These are phyloP conservation scores for Crotalaria pallida DNA, from an alignment of 306 rosid species.

Conservation along the genomic window DNA sequence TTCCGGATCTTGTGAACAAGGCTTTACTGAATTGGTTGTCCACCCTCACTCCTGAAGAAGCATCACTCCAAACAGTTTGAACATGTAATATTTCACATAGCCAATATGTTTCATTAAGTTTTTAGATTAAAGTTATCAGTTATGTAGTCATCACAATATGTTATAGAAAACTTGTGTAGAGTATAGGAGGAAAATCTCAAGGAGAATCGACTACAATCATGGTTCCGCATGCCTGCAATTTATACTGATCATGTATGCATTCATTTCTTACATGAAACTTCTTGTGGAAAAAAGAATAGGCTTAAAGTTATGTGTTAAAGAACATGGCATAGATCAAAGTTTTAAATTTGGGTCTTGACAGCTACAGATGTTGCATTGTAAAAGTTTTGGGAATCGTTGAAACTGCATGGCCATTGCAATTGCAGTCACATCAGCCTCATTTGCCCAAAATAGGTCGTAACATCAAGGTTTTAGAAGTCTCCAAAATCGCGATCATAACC, in stretches of 20 bases:
- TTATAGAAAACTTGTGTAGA: neutral
- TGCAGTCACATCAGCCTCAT: too few species aligned
- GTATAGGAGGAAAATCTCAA: neutral
- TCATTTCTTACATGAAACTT: neutral
- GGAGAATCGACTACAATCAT: neutral
- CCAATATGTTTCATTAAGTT: neutral
- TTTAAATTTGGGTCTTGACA: too few species aligned
- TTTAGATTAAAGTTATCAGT: neutral
- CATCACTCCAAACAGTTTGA: constrained; percentile 45
- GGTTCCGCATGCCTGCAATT: constrained; percentile 4
- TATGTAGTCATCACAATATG: neutral
- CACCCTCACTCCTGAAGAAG: constrained; percentile 37
- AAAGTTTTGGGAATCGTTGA: too few species aligned
- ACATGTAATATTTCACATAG: neutral
- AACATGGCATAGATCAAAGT: too few species aligned
- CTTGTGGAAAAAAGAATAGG: neutral
- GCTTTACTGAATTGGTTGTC: constrained; percentile 80
- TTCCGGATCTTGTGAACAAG: constrained; percentile 69
- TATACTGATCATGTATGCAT: neutral
- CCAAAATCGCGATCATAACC: too few species aligned
- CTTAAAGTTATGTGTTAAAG: neutral
- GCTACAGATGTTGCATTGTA: too few species aligned
- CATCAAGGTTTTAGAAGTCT: too few species aligned
- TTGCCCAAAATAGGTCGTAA: too few species aligned
- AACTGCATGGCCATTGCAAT: too few species aligned